Evolutionary conservation across 805 yeast species (phyloP), one percentile per base, ranked within the genome.

Genomic region (Helenozyma baotianmanensis): DNA sequence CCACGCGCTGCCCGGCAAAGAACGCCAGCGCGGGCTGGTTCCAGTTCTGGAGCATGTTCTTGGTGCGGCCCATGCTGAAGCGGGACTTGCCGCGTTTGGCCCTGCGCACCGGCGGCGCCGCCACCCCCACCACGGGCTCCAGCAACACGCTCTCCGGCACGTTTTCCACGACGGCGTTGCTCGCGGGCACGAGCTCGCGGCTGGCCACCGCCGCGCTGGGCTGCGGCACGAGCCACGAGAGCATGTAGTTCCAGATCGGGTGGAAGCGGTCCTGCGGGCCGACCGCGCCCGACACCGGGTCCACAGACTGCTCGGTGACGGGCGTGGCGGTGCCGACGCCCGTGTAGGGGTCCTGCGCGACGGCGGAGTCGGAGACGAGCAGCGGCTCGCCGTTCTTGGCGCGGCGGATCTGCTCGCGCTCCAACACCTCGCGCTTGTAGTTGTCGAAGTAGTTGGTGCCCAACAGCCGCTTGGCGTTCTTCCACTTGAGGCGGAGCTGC

Each of bases 201-300:
- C 8, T 8, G 7, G 17, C 27, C 17, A 14, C 14, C 23, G 6
- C 18, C 33, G 11, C 23, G n/a, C 21, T 10, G 19, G 11, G 21
- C 15, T 17, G 14, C 34, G 26, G 23, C 3, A 53, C 61, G 2
- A 64, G 35, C 63, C 64, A 62, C 8, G 68, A 59, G 14, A 64
- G 48, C 12, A 63, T 19, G 36, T 56, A 58, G 31, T 54, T 56
- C 71, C 71, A 65, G 9, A 50, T 34, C 3, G 69, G 69, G 33
- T 55, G 55, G 33, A 62, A 63, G 11, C 58, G 40, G 6, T 56
- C 54, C 21, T 45, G 39, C 10, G 46, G 44, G 6, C 40, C 45
- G 2, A 32, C 12, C 14, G 25, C 21, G 4, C 21, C 35, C 4
- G 17, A 32, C 16, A 12, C 23, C 6, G 40, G 33, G 9, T 17